Conservation (phyloP, 75 land plant species). For the Pseudotsuga menziesii region DNA sequence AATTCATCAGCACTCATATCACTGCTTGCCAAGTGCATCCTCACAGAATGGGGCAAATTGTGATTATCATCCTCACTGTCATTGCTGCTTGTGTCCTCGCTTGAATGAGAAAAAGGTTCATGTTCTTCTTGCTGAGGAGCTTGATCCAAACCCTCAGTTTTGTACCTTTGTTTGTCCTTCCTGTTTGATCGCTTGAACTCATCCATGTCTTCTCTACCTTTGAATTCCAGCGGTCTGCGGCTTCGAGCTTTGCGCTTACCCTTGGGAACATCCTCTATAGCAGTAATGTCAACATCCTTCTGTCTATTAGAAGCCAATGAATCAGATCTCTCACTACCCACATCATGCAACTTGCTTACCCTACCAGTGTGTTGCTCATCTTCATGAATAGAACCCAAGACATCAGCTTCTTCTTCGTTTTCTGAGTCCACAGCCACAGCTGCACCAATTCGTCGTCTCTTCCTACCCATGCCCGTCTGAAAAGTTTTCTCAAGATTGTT, state of each 20-base stretch:
- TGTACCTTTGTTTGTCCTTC: constrained; percentile 32
- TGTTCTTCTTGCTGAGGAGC: constrained; percentile 37
- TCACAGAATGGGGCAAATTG: background rate
- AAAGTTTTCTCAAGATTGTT: background rate
- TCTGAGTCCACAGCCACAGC: constrained; percentile 41
- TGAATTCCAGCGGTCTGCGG: constrained; percentile 45
- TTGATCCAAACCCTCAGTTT: constrained; percentile 1
- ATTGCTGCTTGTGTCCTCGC: constrained; percentile 42
- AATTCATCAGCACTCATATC: constrained; percentile 2
- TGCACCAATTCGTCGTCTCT: constrained; percentile 45
- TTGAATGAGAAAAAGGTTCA: constrained; percentile 35
- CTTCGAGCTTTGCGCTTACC: constrained; percentile 75
- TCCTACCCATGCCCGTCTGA: constrained; percentile 57
- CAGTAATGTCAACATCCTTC: constrained; percentile 31
- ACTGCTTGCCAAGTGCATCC: constrained; percentile 5
- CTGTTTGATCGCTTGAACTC: constrained; percentile 7
- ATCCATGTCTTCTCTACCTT: constrained; percentile 25
- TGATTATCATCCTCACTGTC: constrained; percentile 60
- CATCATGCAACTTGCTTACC: constrained; percentile 5
- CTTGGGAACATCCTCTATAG: constrained; percentile 69
- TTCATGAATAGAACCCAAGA: constrained; percentile 11
- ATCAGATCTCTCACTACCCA: constrained; percentile 4
- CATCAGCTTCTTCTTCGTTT: constrained; percentile 30
- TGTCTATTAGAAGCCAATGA: constrained; percentile 8
- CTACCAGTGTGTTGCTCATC: constrained; percentile 13